phyloP scores from a whole-genome alignment of 495 filamentous ascomycete genomes.

The Penicillium bialowiezense region DNA sequence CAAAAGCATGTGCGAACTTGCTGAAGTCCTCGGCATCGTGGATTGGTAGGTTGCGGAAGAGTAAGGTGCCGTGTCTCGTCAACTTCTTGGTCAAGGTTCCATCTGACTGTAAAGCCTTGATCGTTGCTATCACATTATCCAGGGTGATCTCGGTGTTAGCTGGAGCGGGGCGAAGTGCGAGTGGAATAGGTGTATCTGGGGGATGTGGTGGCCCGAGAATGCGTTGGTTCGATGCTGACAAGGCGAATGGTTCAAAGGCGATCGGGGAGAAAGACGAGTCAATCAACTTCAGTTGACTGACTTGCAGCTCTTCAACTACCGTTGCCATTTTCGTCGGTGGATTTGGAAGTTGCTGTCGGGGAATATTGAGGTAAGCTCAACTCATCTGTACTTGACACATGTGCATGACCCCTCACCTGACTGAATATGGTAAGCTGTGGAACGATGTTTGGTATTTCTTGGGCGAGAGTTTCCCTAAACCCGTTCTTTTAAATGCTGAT shows the following conservation, averaged over 20 bases:
- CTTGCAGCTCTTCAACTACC: not conserved
- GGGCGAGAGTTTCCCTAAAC: too few relatives aligned
- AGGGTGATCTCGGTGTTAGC: conserved; percentile 18
- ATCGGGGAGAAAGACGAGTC: conserved; percentile 1
- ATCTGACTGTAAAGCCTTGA: conserved; percentile 49
- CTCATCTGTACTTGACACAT: not conserved
- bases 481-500: too few relatives aligned
- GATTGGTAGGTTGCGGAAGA: conserved; percentile 34
- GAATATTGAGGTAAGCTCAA: not conserved
- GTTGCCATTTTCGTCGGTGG: conserved; percentile 8
- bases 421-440: too few relatives aligned
- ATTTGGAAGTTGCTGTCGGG: too few relatives aligned
- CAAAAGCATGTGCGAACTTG: conserved; percentile 52
- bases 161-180: conserved; percentile 36
- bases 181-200: conserved; percentile 35
- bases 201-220: conserved; percentile 40
- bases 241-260: conserved; percentile 64
- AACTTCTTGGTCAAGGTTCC: conserved; percentile 60
- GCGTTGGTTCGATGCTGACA: conserved; percentile 54
- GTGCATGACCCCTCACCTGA: too few relatives aligned
- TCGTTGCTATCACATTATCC: conserved; percentile 28
- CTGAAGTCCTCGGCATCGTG: conserved; percentile 42
- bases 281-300: conserved; percentile 1
- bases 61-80: conserved; percentile 34
- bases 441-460: too few relatives aligned